Conservation (phyloP, 129 eudicot genomes). For the Arctium lappa region DNA sequence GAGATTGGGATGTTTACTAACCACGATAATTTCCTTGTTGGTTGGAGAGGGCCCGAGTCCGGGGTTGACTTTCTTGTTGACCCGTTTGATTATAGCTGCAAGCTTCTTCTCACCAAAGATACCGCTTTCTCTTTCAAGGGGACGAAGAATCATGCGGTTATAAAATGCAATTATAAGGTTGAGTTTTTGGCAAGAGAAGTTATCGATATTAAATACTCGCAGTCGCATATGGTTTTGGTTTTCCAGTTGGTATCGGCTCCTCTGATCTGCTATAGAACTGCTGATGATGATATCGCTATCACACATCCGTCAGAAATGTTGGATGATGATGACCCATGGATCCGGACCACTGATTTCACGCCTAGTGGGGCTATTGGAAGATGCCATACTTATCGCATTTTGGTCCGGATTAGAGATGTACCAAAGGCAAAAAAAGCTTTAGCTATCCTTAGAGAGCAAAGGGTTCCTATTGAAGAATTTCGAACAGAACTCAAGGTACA, state of each 20-base stretch:
- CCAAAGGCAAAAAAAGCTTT: slow-evolving; percentile 33
- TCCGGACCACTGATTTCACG: slow-evolving; percentile 58
- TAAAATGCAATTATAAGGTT: slow-evolving; percentile 49
- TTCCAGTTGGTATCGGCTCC: slow-evolving; percentile 63
- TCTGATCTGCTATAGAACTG: slow-evolving; percentile 47
- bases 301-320: slow-evolving; percentile 52
- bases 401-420: slow-evolving; percentile 43
- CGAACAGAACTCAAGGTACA: slow-evolving; percentile 11
- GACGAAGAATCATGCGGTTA: slow-evolving; percentile 25
- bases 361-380: slow-evolving; percentile 60
- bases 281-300: slow-evolving; percentile 57
- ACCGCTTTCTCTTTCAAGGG: slow-evolving; percentile 46
- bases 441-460: slow-evolving; percentile 30
- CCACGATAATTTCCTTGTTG: slow-evolving; percentile 45
- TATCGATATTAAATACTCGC: slow-evolving; percentile 20
- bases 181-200: slow-evolving; percentile 56
- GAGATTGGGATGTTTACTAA: slow-evolving; percentile 43
- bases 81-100: slow-evolving; percentile 50
- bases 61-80: slow-evolving; percentile 54
- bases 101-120: slow-evolving; percentile 40
- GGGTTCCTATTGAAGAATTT: slow-evolving; percentile 20
- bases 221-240: slow-evolving; percentile 9
- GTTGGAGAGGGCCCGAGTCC: slow-evolving; percentile 44
- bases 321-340: slow-evolving; percentile 81
- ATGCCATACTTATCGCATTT: slow-evolving; percentile 50